Percentiles rank a stretch among this genome's conserved stretches.
Conservation (phyloP, 2,329 filamentous ascomycete genomes). For the Elsinoe necatrix region DNA sequence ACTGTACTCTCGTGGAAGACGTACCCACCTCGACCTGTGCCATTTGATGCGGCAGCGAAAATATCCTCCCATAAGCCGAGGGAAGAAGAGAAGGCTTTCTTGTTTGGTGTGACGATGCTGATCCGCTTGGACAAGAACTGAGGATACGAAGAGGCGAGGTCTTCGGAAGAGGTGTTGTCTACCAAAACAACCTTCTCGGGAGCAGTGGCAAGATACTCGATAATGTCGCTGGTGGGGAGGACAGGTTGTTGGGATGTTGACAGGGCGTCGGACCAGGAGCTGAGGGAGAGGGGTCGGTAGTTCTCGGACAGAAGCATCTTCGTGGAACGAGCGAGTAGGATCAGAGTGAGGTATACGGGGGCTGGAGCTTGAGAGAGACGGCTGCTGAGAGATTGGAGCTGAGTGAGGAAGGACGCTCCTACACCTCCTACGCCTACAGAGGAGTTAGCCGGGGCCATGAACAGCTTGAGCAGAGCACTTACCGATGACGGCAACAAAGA, state of each 20-base stretch:
- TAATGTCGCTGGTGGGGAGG: slow-evolving; percentile 59
- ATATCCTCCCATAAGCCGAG: slow-evolving; percentile 81
- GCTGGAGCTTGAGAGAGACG: slow-evolving; percentile 45
- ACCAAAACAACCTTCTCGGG: slow-evolving; percentile 75
- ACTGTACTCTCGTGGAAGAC: slow-evolving; percentile 95
- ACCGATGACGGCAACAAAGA: slow-evolving; percentile 43
- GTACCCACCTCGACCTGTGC: slow-evolving; percentile 52
- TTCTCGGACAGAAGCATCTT: slow-evolving; percentile 69
- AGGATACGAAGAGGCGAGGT: slow-evolving; percentile 76
- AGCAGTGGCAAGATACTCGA: slow-evolving; percentile 67
- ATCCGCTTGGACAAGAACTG: slow-evolving; percentile 71
- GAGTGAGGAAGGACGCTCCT: slow-evolving; percentile 79
- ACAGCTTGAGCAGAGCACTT: neutral
- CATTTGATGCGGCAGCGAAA: slow-evolving; percentile 61
- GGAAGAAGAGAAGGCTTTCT: slow-evolving; percentile 87
- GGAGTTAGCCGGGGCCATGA: slow-evolving; percentile 10
- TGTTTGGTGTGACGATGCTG: slow-evolving; percentile 92
- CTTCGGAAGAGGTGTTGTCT: slow-evolving; percentile 91
- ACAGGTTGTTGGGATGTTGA: slow-evolving; percentile 56
- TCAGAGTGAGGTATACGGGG: slow-evolving; percentile 62
- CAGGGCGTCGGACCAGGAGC: slow-evolving; percentile 53
- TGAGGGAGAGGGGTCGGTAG: slow-evolving; percentile 59
- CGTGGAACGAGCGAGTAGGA: slow-evolving; percentile 78
- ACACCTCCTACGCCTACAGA: slow-evolving; percentile 76
- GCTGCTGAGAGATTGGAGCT: slow-evolving; percentile 61